Base-by-base conservation (phyloP, 140 eudicot species). In the Anethum foeniculum region DNA sequence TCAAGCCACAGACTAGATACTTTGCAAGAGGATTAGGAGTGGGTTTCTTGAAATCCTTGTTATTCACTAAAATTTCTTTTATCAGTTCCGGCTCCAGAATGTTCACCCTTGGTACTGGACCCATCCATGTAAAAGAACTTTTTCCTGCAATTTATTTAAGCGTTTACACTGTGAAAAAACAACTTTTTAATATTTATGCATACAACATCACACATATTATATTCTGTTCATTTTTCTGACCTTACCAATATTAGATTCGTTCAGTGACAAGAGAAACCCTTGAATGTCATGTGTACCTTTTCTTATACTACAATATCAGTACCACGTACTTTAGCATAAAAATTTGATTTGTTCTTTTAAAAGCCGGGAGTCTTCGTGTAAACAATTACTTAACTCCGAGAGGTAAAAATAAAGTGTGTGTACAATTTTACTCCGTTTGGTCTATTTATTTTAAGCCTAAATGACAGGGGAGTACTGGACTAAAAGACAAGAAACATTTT, bases 51-150 rank as follows among this genome's bases (percentile, higher is more conserved):
- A 86, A 91, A 69, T 81, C 83, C 80, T 43, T 72, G 41, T 83
- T 83, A 78, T 89, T 91, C 47, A 78, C 81, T 75, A 91, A 54
- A n/a, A 88, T 84, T 71, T 91, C 91, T 80, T 83, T 89, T 43
- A 91, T 85, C 52, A 88, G 85, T 51, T 89, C 87, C 2, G 97
- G 94, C 41, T 91, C 92, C 88, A 88, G 58, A 64, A 89, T 79
- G 32, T 34, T 48, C 36, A 91, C 80, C 85, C 90, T 85, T 62
- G 94, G 86, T 2, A 62, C 81, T 48, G 97, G 92, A 23, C 97
- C 97, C 54, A 54, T 46, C 97, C 97, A 91, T 30, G 85, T 47
- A 85, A 89, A 87, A 30, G 82, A 91, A 1, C 81, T 84, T 79
- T 91, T 89, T 67, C 97, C 93, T 89, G 84, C 75, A 83, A 58